These are phyloP conservation scores for Colletotrichum coccodes DNA, from an alignment of 2,329 filamentous ascomycete genomes.

Conservation along the genomic window DNA sequence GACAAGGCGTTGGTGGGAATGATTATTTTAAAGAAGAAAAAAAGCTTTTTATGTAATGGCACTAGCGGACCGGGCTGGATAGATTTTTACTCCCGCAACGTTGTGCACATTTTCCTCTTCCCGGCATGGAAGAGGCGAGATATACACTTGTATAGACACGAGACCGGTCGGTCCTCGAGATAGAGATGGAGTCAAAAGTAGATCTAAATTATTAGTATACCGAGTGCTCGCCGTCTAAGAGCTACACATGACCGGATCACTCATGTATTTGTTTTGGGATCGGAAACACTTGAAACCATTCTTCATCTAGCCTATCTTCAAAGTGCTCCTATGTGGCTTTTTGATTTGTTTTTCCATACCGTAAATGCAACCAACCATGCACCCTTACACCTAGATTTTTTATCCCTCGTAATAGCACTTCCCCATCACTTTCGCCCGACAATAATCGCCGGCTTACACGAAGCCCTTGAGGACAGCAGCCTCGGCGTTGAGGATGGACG, in stretches of 20 bases:
- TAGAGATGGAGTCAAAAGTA: conserved; percentile 13
- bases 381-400: not conserved
- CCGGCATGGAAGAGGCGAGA: not conserved
- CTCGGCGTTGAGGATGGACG: conserved; percentile 94
- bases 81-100: not conserved
- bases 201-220: conserved; percentile 1
- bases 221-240: not conserved
- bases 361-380: conserved; percentile 7
- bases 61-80: not conserved
- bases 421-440: not conserved
- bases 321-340: not conserved
- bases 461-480: conserved; percentile 91
- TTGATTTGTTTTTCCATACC: conserved; percentile 15
- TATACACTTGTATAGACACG: conserved; percentile 7
- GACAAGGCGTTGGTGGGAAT: conserved; percentile 27
- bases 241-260: too few species aligned
- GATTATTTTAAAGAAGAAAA: not conserved
- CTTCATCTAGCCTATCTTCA: not conserved
- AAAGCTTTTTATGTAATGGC: not conserved
- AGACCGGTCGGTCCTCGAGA: not conserved
- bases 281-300: not conserved
- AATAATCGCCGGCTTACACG: conserved; percentile 57
- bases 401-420: not conserved
- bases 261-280: not conserved
- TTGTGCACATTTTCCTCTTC: not conserved